phyloP scores from a whole-genome alignment of 208 protist genomes.

The Wallacemonas collosoma region DNA sequence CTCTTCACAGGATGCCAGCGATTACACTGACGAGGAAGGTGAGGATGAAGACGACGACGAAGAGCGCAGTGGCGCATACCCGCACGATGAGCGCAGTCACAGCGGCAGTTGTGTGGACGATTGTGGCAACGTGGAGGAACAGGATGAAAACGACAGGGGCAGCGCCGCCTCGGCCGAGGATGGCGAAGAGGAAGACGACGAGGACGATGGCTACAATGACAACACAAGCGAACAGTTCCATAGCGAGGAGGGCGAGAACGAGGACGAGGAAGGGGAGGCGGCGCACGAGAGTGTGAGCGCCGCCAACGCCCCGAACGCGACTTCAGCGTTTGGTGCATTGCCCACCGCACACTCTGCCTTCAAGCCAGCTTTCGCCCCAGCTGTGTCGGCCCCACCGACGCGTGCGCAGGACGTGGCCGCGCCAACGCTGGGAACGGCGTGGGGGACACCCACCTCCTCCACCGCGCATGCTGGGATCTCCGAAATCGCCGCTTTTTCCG shows the following conservation, averaged over 20 bases:
- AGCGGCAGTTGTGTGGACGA: not conserved
- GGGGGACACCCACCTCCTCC: too few species aligned
- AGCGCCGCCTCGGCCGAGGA: constrained; percentile 1
- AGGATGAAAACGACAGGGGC: not conserved
- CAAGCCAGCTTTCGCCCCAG: too few species aligned
- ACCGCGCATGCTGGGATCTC: too few species aligned
- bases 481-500: too few species aligned
- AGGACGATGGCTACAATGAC: not conserved
- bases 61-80: constrained; percentile 1
- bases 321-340: too few species aligned
- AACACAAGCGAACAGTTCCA: not conserved
- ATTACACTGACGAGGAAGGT: not conserved
- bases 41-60: not conserved
- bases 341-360: too few species aligned
- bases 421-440: too few species aligned
- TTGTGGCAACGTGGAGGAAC: not conserved
- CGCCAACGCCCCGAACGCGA: too few species aligned
- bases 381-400: too few species aligned
- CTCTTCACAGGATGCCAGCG: too few species aligned
- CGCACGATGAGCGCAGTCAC: not conserved
- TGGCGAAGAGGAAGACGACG: constrained; percentile 17
- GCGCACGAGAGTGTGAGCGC: too few species aligned
- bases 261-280: not conserved
- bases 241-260: not conserved
- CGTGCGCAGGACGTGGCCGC: too few species aligned